Evolutionary conservation across 75 land plant genomes (phyloP).

Genomic region (Adiantum capillusveneris): DNA sequence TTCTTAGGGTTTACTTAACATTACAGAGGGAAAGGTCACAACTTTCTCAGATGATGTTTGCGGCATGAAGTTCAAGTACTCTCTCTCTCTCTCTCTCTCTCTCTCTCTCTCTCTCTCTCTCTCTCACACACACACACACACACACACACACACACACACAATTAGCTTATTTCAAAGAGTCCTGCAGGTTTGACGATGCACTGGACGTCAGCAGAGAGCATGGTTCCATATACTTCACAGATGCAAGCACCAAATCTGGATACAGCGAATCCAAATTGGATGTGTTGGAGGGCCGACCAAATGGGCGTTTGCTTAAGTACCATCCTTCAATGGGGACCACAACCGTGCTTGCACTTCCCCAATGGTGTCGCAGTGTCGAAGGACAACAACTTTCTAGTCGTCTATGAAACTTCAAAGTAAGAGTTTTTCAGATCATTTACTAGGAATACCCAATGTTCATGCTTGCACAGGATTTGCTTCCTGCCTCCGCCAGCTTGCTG

Average conservation of each 20-base stretch:
- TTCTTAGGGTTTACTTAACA: slow-evolving; percentile 57
- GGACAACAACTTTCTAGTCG: slow-evolving; percentile 42
- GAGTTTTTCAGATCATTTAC: too few species aligned
- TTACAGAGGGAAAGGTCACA: slow-evolving; percentile 31
- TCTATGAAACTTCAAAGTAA: slow-evolving; percentile 72
- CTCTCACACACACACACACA: neutral
- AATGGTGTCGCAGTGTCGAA: slow-evolving; percentile 72
- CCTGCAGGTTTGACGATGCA: slow-evolving; percentile 57
- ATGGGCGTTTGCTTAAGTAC: slow-evolving; percentile 70
- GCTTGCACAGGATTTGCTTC: too few species aligned
- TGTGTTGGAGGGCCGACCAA: slow-evolving; percentile 47
- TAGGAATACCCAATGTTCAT: too few species aligned
- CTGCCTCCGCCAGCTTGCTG: too few species aligned
- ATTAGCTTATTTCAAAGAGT: too few species aligned
- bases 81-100: neutral
- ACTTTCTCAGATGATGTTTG: slow-evolving; percentile 37
- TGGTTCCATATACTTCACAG: slow-evolving; percentile 71
- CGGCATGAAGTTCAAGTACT: slow-evolving; percentile 45
- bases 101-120: too few species aligned
- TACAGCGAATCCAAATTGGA: slow-evolving; percentile 35
- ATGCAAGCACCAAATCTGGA: slow-evolving; percentile 46
- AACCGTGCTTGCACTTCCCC: slow-evolving; percentile 48
- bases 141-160: neutral
- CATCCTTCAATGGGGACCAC: slow-evolving; percentile 42
- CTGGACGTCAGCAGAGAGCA: slow-evolving; percentile 54